Conservation (phyloP, 2,329 filamentous ascomycete species). For the Colletotrichum neosansevieriae region DNA sequence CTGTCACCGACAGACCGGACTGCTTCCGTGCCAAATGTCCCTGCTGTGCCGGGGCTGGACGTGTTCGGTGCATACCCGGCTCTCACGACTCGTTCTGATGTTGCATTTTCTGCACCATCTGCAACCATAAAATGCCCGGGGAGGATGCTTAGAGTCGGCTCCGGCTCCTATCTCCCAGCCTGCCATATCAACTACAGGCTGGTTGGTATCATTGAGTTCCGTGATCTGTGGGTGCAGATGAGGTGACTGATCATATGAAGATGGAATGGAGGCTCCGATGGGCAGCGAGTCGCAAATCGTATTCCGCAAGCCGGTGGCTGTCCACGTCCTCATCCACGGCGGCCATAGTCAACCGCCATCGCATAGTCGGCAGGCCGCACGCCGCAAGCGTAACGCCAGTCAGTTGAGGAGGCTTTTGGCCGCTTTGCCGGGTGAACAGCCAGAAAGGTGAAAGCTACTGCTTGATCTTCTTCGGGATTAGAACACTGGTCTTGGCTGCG, state of each 20-base stretch:
- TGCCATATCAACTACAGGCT: conserved; percentile 22
- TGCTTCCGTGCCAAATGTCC: conserved; percentile 20
- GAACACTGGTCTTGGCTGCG: conserved; percentile 10
- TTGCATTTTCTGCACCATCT: conserved; percentile 22
- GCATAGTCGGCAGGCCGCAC: conserved; percentile 21
- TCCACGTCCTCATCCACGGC: conserved; percentile 2
- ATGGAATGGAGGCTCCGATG: conserved; percentile 4
- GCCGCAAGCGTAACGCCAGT: conserved; percentile 36
- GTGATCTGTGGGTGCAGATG: conserved; percentile 15
- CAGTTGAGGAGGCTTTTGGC: conserved; percentile 31
- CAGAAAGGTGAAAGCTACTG: conserved; percentile 4
- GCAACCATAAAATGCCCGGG: conserved; percentile 13
- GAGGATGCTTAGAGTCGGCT: neutral
- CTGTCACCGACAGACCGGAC: conserved; percentile 33
- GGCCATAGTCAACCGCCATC: conserved; percentile 7
- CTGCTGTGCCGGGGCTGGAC: conserved; percentile 14
- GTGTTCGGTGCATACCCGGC: conserved; percentile 22
- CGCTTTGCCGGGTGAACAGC: conserved; percentile 22
- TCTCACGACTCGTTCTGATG: conserved; percentile 14
- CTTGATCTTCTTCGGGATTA: conserved; percentile 21
- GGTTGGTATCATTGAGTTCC: neutral
- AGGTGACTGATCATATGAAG: conserved; percentile 11
- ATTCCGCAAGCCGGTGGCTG: conserved; percentile 3
- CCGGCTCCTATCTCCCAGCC: conserved; percentile 17
- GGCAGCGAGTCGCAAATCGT: conserved; percentile 15